Evolutionary conservation across 768 basidiomycete genomes (phyloP).

Genomic region (Heimioporus sp.): DNA sequence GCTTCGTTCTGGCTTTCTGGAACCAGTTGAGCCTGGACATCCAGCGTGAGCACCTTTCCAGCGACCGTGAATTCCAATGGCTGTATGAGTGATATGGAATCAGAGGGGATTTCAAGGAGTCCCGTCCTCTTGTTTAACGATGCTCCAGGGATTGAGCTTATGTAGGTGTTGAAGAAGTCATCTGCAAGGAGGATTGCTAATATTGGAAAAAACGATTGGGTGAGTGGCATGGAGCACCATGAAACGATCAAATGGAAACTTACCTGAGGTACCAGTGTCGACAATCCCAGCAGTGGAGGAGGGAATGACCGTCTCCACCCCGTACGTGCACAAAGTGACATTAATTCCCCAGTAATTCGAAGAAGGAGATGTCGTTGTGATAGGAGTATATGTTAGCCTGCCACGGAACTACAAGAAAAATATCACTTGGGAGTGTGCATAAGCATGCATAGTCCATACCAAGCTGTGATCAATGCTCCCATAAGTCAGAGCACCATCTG

Average conservation of each 20-base stretch:
- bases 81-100: constrained; percentile 15
- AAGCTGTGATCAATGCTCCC: constrained; percentile 6
- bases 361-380: constrained; percentile 27
- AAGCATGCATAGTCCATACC: constrained; percentile 4
- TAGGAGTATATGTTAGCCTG: constrained; percentile 18
- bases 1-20: constrained; percentile 12
- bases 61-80: constrained; percentile 15
- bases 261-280: constrained; percentile 19
- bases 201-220: neutral
- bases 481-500: constrained; percentile 19
- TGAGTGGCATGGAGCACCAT: neutral
- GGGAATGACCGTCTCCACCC: constrained; percentile 11
- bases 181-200: constrained; percentile 23
- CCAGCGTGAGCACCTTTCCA: constrained; percentile 8
- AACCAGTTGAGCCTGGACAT: constrained; percentile 21
- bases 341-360: constrained; percentile 30
- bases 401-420: constrained; percentile 17
- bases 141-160: constrained; percentile 14
- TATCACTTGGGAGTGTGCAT: no score
- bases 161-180: constrained; percentile 16
- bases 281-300: constrained; percentile 26
- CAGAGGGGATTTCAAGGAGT: constrained; percentile 16
- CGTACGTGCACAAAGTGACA: constrained; percentile 17
- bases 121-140: neutral
- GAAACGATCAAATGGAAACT: neutral